Evolutionary conservation across 208 protist genomes (phyloP).

Genomic region (Herpetomonas muscarum): DNA sequence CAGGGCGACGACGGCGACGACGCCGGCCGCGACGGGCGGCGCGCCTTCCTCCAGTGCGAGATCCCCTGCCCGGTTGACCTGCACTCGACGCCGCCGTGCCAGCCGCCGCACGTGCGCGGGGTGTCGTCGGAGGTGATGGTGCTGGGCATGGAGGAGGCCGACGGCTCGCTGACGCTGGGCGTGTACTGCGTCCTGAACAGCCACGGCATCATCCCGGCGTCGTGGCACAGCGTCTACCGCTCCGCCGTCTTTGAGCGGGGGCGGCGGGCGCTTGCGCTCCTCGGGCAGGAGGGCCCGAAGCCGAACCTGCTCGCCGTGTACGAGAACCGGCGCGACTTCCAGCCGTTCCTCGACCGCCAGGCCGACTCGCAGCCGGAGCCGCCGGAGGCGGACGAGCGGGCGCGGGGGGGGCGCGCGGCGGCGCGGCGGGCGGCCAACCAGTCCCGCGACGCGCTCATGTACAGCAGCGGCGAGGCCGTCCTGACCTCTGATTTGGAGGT

Average conservation of each 20-base stretch:
- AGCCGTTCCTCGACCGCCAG: conserved; percentile 21
- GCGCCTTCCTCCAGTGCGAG: conserved; percentile 28
- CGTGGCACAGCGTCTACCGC: conserved; percentile 8
- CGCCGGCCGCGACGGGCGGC: neutral
- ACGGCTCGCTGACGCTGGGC: conserved; percentile 45
- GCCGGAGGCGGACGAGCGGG: neutral
- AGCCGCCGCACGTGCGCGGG: conserved; percentile 1
- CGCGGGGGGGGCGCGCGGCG: neutral
- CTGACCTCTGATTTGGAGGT: conserved; percentile 6
- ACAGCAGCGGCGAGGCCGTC: conserved; percentile 8
- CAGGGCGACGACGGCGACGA: neutral
- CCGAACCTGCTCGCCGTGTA: conserved; percentile 31
- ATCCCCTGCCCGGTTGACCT: conserved; percentile 23
- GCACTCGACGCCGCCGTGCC: conserved; percentile 5
- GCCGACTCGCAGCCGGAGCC: conserved; percentile 11
- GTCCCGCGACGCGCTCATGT: neutral
- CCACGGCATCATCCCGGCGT: neutral
- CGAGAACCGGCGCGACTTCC: conserved; percentile 35
- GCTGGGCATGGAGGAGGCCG: conserved; percentile 41
- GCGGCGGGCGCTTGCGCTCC: conserved; percentile 14
- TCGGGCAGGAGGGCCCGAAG: conserved; percentile 23
- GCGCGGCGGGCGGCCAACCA: conserved; percentile 2
- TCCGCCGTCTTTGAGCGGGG: neutral
- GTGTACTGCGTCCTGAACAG: conserved; percentile 18
- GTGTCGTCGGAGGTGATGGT: conserved; percentile 12